phyloP scores from a whole-genome alignment of 2,329 filamentous ascomycete species.

The Colletotrichum melonis region DNA sequence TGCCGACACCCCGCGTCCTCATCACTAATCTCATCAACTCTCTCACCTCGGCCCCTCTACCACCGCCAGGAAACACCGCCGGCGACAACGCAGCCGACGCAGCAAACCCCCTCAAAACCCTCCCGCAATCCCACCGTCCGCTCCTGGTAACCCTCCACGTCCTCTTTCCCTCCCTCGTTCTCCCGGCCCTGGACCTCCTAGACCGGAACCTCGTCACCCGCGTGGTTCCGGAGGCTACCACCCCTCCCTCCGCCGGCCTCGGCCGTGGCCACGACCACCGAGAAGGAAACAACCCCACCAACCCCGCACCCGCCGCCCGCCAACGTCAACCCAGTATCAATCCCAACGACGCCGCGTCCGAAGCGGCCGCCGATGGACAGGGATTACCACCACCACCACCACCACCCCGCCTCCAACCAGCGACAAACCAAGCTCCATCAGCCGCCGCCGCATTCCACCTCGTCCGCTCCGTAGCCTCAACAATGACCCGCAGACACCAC shows the following conservation, averaged over 20 bases:
- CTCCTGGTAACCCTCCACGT: constrained; percentile 85
- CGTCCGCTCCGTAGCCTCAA: constrained; percentile 69
- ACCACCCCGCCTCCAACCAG: neutral
- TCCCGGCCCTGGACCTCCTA: constrained; percentile 88
- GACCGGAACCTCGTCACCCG: constrained; percentile 80
- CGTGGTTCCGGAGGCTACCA: constrained; percentile 46
- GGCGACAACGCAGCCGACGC: constrained; percentile 27
- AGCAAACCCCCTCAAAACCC: constrained; percentile 38
- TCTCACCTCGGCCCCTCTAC: constrained; percentile 47
- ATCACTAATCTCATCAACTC: constrained; percentile 61
- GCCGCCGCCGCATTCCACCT: constrained; percentile 61
- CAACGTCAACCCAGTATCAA: neutral
- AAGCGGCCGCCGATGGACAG: neutral
- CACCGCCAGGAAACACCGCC: neutral
- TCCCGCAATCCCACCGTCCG: constrained; percentile 56
- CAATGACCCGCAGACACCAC: constrained; percentile 40
- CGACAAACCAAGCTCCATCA: neutral
- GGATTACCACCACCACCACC: neutral
- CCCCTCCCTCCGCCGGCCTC: neutral
- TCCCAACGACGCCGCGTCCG: neutral
- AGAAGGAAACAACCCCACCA: neutral
- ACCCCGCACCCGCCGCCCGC: constrained; percentile 13
- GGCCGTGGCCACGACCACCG: neutral
- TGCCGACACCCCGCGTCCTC: constrained; percentile 55
- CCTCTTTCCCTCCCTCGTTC: constrained; percentile 82